Conservation (phyloP, 2,329 filamentous ascomycete genomes). For the Aurifilum marmelostoma region DNA sequence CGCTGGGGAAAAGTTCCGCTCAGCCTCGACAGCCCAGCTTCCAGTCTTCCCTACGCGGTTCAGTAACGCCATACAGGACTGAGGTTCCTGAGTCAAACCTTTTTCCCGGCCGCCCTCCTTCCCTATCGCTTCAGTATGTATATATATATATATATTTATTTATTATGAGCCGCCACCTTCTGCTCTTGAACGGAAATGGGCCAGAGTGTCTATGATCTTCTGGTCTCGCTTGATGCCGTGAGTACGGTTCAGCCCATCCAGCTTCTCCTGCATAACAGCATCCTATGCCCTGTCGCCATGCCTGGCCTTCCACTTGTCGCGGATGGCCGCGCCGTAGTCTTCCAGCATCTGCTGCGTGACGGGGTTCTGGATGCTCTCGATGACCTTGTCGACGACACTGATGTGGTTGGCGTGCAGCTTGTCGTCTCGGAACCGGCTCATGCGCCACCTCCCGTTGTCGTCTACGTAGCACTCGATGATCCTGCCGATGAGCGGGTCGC, state of each 20-base stretch:
- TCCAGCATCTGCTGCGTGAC: constrained; percentile 84
- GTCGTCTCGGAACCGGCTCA: constrained; percentile 89
- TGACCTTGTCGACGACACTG: constrained; percentile 79
- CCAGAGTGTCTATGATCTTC: neutral
- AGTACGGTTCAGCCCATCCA: neutral
- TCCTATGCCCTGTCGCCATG: constrained; percentile 34
- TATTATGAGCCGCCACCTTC: neutral
- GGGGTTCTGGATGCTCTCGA: constrained; percentile 85
- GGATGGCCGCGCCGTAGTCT: constrained; percentile 69
- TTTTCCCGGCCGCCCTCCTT: neutral
- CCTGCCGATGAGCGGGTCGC: constrained; percentile 78
- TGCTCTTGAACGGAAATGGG: neutral
- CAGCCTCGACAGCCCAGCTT: neutral
- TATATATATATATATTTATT: neutral
- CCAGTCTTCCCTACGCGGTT: neutral
- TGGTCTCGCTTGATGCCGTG: neutral
- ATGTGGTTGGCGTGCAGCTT: constrained; percentile 91
- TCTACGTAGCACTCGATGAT: constrained; percentile 92
- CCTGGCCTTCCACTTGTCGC: constrained; percentile 77
- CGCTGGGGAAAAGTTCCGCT: neutral
- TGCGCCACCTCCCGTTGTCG: constrained; percentile 75
- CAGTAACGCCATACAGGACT: neutral
- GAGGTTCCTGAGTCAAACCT: neutral
- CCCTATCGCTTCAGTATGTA: neutral
- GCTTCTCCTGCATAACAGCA: neutral